These are phyloP conservation scores for Thalassiosira hispida DNA, from an alignment of 352 stramenopile genomes.

Conservation along the genomic window DNA sequence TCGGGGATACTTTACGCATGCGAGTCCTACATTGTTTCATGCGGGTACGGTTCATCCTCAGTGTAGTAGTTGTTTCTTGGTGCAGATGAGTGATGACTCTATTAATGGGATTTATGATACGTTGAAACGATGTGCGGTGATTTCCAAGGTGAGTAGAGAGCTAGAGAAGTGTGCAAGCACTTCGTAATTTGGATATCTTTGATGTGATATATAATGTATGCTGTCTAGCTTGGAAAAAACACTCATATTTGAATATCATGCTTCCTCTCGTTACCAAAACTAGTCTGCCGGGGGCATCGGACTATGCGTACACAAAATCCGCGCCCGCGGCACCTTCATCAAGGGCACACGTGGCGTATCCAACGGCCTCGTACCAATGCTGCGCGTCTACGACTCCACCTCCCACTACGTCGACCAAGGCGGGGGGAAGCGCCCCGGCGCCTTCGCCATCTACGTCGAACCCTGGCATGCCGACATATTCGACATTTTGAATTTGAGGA, in stretches of 20 bases:
- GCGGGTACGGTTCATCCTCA: constrained; percentile 95
- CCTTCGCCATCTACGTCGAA: constrained; percentile 98
- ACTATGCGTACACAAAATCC: constrained; percentile 97
- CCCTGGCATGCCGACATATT: constrained; percentile 98
- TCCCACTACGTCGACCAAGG: constrained; percentile 95
- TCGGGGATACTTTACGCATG: constrained; percentile 97
- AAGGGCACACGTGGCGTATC: constrained; percentile 94
- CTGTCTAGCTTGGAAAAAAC: too few species aligned
- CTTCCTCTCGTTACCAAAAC: not conserved
- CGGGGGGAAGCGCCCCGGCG: constrained; percentile 93
- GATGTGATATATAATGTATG: too few species aligned
- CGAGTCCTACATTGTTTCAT: constrained; percentile 98
- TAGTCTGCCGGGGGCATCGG: constrained; percentile 93
- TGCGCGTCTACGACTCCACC: constrained; percentile 98
- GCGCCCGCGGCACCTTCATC: constrained; percentile 94
- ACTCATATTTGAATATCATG: too few species aligned
- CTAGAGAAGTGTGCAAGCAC: not conserved
- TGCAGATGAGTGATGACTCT: constrained; percentile 97
- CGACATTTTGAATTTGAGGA: constrained; percentile 97
- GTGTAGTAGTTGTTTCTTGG: constrained; percentile 95
- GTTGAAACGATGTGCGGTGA: constrained; percentile 94
- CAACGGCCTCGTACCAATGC: constrained; percentile 98
- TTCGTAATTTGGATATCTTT: not conserved
- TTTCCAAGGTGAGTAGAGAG: constrained; percentile 84
- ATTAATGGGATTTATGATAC: constrained; percentile 99